Base-by-base conservation (phyloP, 768 basidiomycete species). In the Infundibulicybe gibba region DNA sequence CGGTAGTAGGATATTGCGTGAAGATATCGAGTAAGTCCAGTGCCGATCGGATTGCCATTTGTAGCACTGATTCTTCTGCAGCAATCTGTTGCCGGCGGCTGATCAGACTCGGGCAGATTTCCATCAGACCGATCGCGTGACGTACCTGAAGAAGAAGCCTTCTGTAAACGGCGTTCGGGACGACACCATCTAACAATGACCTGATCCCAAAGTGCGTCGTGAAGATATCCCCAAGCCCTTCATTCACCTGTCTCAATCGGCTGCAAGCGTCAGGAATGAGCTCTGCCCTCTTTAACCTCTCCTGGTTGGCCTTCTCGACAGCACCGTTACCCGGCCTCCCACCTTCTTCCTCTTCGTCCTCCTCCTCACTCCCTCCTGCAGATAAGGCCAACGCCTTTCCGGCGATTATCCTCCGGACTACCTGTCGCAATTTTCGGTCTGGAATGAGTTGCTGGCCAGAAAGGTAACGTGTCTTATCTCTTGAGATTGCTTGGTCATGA, bases 1-100 rank as follows among this genome's bases (percentile, higher is more conserved):
- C 3, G 1, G 6, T 9, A 3, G 43, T 38, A 9, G 54, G 57
- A 5, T 12, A 11, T 20, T 8, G 13, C 14, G 51, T 14, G 43
- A 57, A 61, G n/a, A n/a, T n/a, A n/a, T n/a, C n/a, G n/a, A n/a
- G n/a, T n/a, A n/a, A n/a, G n/a, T n/a, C n/a, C n/a, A n/a, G n/a
- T n/a, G n/a, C n/a, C n/a, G n/a, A n/a, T n/a, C n/a, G n/a, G n/a
- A n/a, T n/a, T n/a, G n/a, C n/a, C n/a, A n/a, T n/a, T n/a, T n/a
- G n/a, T n/a, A n/a, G n/a, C n/a, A n/a, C n/a, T n/a, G n/a, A n/a
- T 39, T 50, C 58, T 46, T 59, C 59, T 1, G 52, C 56, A 11
- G 49, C 43, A 19, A 61, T 32, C 59, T 59, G 37, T 16, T 30
- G 32, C 20, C 37, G n/a, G 41, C 44, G 19, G 30, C n/a, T n/a